Evolutionary conservation across 768 basidiomycete species (phyloP), one percentile per base, ranked within the genome.

Genomic region (Phylloporus rhodoxanthus): DNA sequence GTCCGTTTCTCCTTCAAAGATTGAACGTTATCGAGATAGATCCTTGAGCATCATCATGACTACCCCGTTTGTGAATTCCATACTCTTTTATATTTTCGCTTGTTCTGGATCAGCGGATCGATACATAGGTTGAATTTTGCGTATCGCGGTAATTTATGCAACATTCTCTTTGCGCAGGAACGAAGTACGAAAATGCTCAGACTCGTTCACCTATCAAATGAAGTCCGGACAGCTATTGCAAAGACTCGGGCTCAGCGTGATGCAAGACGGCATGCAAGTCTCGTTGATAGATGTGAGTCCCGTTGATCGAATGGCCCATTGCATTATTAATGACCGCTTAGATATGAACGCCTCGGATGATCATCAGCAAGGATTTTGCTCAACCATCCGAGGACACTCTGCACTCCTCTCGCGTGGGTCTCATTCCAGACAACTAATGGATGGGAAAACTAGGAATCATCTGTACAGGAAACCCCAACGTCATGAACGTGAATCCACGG

Each of bases 31-130:
- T 66, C 75, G 70, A 60, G 68, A 73, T 65, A 72, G 68, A 62
- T 70, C 71, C 38, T 69, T 75, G 51, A 71, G 71, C 57, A 65
- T 74, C 48, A 72, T 74, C 64, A 72, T 79, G 75, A 70, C 68
- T 56, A 61, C 72, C 42, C 71, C 70, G 41, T 65, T 68, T 61
- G 65, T 75, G 61, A 77, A 75, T 58, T 67, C 69, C 20, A 63
- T 77, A 59, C 59, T 74, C 43, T 67, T 74, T 43, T 66, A 67
- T 48, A 68, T 70, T 57, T 71, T 72, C 59, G 25, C 68, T 75
- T 54, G 67, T 73, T 21, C 61, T 75, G 52, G 70, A 70, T 54
- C 66, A 66, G 30, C 65, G 68, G 70, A 23, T 57, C 59, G 66
- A 72, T 56, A 48, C 56, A 26, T 65, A 70, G 7, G 66, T 66